These are phyloP conservation scores for Lablab purpureus DNA, from an alignment of 306 rosid genomes.

Conservation along the genomic window DNA sequence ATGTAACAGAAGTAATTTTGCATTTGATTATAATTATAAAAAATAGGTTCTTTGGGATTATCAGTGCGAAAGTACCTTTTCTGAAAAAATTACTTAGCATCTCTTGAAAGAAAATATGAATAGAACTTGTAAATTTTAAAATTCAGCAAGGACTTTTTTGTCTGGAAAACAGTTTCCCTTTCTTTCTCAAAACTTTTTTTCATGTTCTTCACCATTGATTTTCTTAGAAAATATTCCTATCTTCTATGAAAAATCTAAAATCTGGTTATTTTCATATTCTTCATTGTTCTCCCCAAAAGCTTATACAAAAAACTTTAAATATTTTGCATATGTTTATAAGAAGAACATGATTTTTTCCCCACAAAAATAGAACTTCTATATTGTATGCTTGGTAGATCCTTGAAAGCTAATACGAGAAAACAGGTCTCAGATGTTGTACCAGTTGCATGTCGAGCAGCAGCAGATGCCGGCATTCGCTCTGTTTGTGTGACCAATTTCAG, in stretches of 20 bases:
- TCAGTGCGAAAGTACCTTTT: not conserved
- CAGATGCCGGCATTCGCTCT: conserved; percentile 97
- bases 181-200: not conserved
- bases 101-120: not conserved
- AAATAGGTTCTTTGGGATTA: not conserved
- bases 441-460: conserved; percentile 96
- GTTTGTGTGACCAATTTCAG: conserved; percentile 97
- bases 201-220: not conserved
- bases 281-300: not conserved
- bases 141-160: not conserved
- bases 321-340: not conserved
- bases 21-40: not conserved
- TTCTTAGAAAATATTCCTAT: not conserved
- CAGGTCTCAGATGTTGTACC: conserved; percentile 99
- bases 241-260: not conserved
- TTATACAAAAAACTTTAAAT: not conserved
- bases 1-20: not conserved
- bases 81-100: not conserved
- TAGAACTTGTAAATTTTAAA: not conserved
- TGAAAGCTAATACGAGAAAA: conserved; percentile 42
- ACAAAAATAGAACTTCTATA: not conserved
- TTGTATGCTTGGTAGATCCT: conserved; percentile 23
- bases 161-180: not conserved
- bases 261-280: not conserved
- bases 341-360: not conserved